phyloP scores from a whole-genome alignment of 345 rosid species.

The Psidium guajava region DNA sequence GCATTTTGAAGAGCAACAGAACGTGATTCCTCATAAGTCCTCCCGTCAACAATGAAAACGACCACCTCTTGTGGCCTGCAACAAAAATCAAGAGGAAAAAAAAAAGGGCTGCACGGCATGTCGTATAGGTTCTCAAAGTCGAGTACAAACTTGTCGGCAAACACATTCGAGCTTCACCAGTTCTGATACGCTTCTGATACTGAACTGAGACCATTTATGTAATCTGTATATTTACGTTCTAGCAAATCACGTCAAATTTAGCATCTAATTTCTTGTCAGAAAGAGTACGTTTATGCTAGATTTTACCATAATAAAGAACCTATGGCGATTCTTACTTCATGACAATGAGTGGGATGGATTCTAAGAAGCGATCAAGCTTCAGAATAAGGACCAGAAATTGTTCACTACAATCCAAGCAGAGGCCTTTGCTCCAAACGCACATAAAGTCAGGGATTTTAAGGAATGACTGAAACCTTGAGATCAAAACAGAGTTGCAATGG shows the following conservation, averaged over 20 bases:
- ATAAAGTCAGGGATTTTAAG: not conserved
- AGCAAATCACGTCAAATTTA: too few relatives aligned
- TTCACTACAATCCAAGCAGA: not conserved
- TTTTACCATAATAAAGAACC: too few relatives aligned
- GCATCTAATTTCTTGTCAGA: too few relatives aligned
- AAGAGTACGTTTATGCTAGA: too few relatives aligned
- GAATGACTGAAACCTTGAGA: too few relatives aligned
- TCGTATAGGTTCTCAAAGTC: not conserved
- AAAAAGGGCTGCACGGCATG: not conserved
- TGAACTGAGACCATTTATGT: too few relatives aligned
- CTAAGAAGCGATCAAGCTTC: not conserved
- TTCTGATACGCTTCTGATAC: too few relatives aligned
- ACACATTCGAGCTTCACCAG: too few relatives aligned
- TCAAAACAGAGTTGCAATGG: not conserved
- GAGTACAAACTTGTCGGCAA: not conserved
- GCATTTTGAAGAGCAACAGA: conserved; percentile 68
- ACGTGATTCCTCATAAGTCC: conserved; percentile 73
- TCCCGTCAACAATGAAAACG: conserved; percentile 72
- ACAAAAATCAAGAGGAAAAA: not conserved
- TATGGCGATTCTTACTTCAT: too few relatives aligned
- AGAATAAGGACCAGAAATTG: not conserved
- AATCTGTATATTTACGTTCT: too few relatives aligned
- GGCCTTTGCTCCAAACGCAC: not conserved
- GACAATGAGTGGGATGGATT: not conserved
- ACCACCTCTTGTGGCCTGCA: conserved; percentile 70